These are phyloP conservation scores for Botrytis squamosa DNA, from an alignment of 2,329 filamentous ascomycete genomes.

Conservation along the genomic window DNA sequence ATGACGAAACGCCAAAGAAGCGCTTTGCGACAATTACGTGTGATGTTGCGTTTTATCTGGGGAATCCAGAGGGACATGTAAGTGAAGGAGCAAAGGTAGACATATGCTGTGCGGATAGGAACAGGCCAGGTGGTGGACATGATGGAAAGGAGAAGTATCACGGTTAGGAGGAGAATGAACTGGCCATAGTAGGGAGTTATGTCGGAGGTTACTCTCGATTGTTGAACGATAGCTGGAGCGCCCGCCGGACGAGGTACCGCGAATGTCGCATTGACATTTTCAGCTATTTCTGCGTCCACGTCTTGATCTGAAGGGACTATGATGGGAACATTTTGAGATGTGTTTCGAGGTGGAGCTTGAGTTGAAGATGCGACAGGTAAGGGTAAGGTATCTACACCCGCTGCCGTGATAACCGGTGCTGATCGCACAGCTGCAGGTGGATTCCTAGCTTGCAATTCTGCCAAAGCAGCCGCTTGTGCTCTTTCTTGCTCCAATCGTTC, in stretches of 20 bases:
- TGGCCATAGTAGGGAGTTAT: conserved; percentile 58
- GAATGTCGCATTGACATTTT: conserved; percentile 36
- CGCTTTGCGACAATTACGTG: conserved; percentile 87
- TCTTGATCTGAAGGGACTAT: conserved; percentile 65
- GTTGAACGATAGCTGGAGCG: conserved; percentile 35
- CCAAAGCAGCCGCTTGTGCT: conserved; percentile 32
- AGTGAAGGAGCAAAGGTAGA: conserved; percentile 63
- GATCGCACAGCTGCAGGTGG: conserved; percentile 27
- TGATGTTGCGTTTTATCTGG: conserved; percentile 86
- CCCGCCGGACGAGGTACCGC: conserved; percentile 28
- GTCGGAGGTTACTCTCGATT: conserved; percentile 35
- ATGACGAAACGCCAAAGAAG: conserved; percentile 89
- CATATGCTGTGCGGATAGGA: conserved; percentile 53
- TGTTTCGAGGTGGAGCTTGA: conserved; percentile 9
- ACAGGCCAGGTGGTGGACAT: conserved; percentile 62
- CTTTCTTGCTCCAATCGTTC: conserved; percentile 46
- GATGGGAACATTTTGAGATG: conserved; percentile 43
- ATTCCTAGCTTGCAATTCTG: conserved; percentile 31
- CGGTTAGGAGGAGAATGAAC: conserved; percentile 55
- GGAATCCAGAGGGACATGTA: conserved; percentile 93
- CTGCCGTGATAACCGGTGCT: conserved; percentile 33
- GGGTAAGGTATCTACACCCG: conserved; percentile 29
- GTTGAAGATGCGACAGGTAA: conserved; percentile 19
- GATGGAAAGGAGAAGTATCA: conserved; percentile 57
- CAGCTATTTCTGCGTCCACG: conserved; percentile 58